Conservation (phyloP, 257 asterid species). For the Marsdenia floribunda region DNA sequence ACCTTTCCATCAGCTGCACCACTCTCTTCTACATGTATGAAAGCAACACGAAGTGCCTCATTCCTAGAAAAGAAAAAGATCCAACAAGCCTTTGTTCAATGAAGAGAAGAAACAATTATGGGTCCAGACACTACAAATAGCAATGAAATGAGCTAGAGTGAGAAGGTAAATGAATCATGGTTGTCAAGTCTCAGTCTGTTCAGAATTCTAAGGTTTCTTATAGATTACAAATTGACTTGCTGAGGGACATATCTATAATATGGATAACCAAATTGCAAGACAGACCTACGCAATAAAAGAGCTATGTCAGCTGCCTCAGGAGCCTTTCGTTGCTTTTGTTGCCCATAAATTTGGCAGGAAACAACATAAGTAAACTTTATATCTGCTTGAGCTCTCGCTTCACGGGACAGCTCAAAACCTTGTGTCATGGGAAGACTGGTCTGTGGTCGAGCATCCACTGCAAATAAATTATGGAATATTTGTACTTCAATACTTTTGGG, state of each 20-base stretch:
- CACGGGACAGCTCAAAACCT: constrained; percentile 82
- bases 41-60: constrained; percentile 99
- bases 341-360: constrained; percentile 99
- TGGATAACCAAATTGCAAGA: neutral
- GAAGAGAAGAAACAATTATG: neutral
- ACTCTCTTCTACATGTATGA: constrained; percentile 80
- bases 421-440: constrained; percentile 46
- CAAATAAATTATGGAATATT: constrained; percentile 5
- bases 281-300: constrained; percentile 78
- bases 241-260: neutral
- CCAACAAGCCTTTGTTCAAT: neutral
- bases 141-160: neutral
- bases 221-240: neutral
- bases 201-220: neutral
- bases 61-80: constrained; percentile 42
- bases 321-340: constrained; percentile 86
- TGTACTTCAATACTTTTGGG: neutral
- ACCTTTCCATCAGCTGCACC: constrained; percentile 52
- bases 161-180: neutral
- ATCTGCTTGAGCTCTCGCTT: constrained; percentile 97
- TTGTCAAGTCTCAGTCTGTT: no score
- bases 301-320: constrained; percentile 98
- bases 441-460: constrained; percentile 53
- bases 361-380: constrained; percentile 85
- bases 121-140: neutral